Base-by-base conservation (phyloP, 352 stramenopile species). In the Globisporangium splendens region DNA sequence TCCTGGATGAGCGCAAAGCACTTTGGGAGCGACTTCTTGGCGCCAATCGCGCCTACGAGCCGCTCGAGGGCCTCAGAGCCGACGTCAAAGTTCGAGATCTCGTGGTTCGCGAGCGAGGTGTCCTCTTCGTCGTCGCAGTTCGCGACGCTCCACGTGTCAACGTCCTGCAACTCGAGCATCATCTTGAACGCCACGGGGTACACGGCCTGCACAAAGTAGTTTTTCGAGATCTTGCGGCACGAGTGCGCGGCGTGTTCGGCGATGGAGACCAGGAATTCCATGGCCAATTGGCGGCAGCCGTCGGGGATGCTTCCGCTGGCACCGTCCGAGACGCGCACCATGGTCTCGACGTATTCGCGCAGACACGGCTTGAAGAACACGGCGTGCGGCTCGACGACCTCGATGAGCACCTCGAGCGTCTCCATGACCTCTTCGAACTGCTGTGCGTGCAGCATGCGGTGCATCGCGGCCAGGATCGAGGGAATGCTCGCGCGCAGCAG, bases 1-100 rank as follows among this genome's bases (percentile, higher is more conserved):
- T 85, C 75, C 31, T 91, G 75, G 62, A 95, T 91, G 39, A 93
- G 68, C 20, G 65, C 61, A 64, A 95, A 93, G 51, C 81, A 93
- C 35, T 71, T 88, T 2, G 85, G 75, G 2, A 95, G 69, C 50
- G 83, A 89, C 46, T 85, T 85, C 31, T 85, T 85, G 10, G 82
- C 69, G 3, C 82, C 82, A 15, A 95, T 68, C 1, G 82, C 81
- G 0, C 63, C 69, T 0, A 89, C 83, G 20, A 95, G 63, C 10
- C 85, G 69, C 59, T 95, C 80, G 22, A 95, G 65, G 0, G 85
- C 85, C 20, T 95, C 85, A 6, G 83, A 88, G 14, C 85, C 85
- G 8, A 95, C 85, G 67, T 95, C 83, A 72, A 95, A 91, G 62
- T 95, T 93, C 44, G 81, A 92, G 55, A 93, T 92, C 49, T 93